Evolutionary conservation across 306 rosid species (phyloP), one percentile per base, ranked within the genome.

Genomic region (Rubus idaeus): DNA sequence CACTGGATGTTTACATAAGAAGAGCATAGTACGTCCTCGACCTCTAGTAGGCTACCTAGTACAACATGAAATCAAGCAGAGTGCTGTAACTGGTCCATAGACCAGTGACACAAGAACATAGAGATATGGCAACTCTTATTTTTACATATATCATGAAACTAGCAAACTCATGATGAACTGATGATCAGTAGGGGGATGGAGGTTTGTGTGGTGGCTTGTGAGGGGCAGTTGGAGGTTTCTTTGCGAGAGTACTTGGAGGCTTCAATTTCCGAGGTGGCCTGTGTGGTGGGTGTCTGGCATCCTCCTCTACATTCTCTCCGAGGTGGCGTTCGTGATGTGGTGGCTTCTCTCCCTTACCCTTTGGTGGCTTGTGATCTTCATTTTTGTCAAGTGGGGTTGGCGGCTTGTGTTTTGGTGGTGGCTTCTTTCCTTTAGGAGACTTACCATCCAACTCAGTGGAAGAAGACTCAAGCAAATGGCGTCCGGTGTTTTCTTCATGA

Each of bases 141-240:
- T 70, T 53, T 49, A 26, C 74, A 14, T 30, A 70, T 46, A 21
- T 21, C n/a, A 46, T 46, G 14, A 23, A 68, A 51, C 23, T 17
- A 70, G 60, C 44, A 7, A 49, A 9, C 16, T 26, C 11, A 52
- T 4, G 14, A 52, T 10, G 17, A 18, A 2, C 5, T 4, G n/a
- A 2, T 10, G 35, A 57, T 51, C 35, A 51, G 42, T 51, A 30
- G 11, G 62, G 63, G 17, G 39, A 35, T 37, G 75, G 63, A 35
- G 47, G 75, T 11, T 71, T 71, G 75, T 68, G 72, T 4, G 71
- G 71, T 41, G 71, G 52, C 18, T 66, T 66, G 45, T 69, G 26
- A 16, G 74, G 60, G 21, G 58, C 58, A 17, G 58, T 18, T 53
- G 58, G 21, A 18, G 58, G 58, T 10, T 53, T 53, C 58, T 53